Conservation (phyloP, 192 early-diverging fungal genomes). For the Podochytrium sp. region DNA sequence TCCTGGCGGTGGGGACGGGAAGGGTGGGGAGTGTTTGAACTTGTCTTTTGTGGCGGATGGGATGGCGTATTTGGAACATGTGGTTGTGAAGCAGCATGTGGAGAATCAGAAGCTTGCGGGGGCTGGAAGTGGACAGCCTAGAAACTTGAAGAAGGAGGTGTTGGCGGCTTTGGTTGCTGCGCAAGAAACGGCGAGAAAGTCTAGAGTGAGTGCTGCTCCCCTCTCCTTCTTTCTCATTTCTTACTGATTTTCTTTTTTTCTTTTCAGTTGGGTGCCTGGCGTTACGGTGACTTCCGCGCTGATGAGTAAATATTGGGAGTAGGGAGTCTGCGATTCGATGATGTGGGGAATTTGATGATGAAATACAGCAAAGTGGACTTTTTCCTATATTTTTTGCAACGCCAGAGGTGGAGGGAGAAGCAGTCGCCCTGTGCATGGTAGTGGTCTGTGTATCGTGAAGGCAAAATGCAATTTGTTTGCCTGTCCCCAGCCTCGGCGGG, state of each 20-base stretch:
- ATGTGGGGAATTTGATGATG: too few relatives aligned
- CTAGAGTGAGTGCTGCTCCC: too few relatives aligned
- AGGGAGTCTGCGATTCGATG: too few relatives aligned
- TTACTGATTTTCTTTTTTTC: slow-evolving; percentile 2
- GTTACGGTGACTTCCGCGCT: slow-evolving; percentile 58
- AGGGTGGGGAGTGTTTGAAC: slow-evolving; percentile 39
- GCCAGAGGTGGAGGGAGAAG: too few relatives aligned
- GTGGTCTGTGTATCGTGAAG: too few relatives aligned
- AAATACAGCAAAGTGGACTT: too few relatives aligned
- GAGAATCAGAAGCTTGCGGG: slow-evolving; percentile 37
- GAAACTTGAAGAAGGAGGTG: slow-evolving; percentile 57
- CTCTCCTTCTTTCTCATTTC: not conserved
- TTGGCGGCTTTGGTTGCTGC: slow-evolving; percentile 68
- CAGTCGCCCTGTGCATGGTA: too few relatives aligned
- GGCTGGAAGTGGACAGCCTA: not conserved
- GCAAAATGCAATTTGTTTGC: too few relatives aligned
- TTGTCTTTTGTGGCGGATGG: slow-evolving; percentile 48
- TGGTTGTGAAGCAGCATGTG: slow-evolving; percentile 43
- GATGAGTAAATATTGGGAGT: slow-evolving; percentile 37
- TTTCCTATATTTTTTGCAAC: too few relatives aligned
- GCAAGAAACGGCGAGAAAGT: slow-evolving; percentile 68
- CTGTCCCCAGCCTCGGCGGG: too few relatives aligned
- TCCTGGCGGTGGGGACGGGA: slow-evolving; percentile 12
- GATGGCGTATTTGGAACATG: slow-evolving; percentile 40
- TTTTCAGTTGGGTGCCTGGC: slow-evolving; percentile 50